Conservation (phyloP, 1,284 basidiomycete genomes). For the Microstroma glucosiphilum region DNA sequence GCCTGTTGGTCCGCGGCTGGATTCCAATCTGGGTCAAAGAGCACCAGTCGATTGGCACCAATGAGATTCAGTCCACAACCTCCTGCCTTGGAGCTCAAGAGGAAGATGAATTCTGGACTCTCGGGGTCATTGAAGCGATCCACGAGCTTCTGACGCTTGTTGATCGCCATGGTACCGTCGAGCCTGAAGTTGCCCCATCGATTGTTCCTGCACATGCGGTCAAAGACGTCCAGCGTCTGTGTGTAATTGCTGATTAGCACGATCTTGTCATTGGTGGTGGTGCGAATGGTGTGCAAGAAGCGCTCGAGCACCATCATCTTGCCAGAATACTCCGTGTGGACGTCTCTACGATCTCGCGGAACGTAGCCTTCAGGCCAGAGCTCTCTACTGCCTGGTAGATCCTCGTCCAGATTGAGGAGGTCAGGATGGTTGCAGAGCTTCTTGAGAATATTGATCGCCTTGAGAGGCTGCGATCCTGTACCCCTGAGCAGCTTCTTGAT, state of each 20-base stretch:
- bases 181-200: slow-evolving; percentile 89
- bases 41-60: slow-evolving; percentile 88
- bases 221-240: slow-evolving; percentile 77
- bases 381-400: slow-evolving; percentile 76
- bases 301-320: slow-evolving; percentile 79
- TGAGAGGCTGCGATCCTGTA: slow-evolving; percentile 85
- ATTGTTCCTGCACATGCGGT: slow-evolving; percentile 46
- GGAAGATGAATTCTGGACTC: slow-evolving; percentile 89
- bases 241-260: slow-evolving; percentile 98
- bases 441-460: slow-evolving; percentile 92
- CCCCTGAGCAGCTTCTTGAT: slow-evolving; percentile 87
- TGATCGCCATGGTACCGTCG: slow-evolving; percentile 87
- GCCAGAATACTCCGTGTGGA: slow-evolving; percentile 40
- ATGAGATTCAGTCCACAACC: slow-evolving; percentile 94
- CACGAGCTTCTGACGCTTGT: slow-evolving; percentile 92
- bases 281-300: slow-evolving; percentile 42
- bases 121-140: slow-evolving; percentile 95
- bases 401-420: slow-evolving; percentile 76
- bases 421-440: slow-evolving; percentile 98
- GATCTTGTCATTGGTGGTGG: slow-evolving; percentile 72
- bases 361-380: slow-evolving; percentile 77
- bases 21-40: slow-evolving; percentile 99
- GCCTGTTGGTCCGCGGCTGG: slow-evolving; percentile 98
- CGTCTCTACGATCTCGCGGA: slow-evolving; percentile 52
- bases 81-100: slow-evolving; percentile 95